Conservation (phyloP, 352 stramenopile genomes). For the Globisporangium emineosum region DNA sequence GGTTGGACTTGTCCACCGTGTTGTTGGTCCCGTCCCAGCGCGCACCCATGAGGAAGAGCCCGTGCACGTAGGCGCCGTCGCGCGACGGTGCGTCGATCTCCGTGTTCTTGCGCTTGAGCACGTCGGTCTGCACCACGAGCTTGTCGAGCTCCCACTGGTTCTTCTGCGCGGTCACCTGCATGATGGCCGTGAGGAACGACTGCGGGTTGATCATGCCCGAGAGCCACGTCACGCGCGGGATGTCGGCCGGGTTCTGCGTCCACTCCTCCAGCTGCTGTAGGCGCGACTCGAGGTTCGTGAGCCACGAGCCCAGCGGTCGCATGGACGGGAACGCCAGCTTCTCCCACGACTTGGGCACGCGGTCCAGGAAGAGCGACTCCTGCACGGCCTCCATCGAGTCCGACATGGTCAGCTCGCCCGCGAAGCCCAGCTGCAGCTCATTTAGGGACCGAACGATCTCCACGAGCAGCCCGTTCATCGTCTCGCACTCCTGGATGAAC, state of each 20-base stretch:
- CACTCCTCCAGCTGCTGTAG: constrained; percentile 96
- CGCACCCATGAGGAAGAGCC: constrained; percentile 94
- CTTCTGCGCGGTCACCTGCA: constrained; percentile 97
- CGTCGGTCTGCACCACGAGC: constrained; percentile 95
- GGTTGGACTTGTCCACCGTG: constrained; percentile 93
- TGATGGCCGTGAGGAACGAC: constrained; percentile 97
- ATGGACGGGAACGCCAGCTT: constrained; percentile 94
- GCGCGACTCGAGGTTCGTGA: constrained; percentile 91
- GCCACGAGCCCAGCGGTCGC: constrained; percentile 90
- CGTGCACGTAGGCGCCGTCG: constrained; percentile 95
- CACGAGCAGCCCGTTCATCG: constrained; percentile 94
- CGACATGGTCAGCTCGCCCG: constrained; percentile 97
- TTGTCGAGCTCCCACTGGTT: constrained; percentile 97
- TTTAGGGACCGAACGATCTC: constrained; percentile 96
- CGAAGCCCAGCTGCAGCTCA: constrained; percentile 96
- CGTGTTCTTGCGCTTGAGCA: constrained; percentile 92
- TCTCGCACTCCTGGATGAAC: constrained; percentile 97
- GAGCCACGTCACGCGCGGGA: constrained; percentile 95
- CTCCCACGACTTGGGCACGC: constrained; percentile 92
- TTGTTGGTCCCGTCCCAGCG: constrained; percentile 91
- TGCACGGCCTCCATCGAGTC: constrained; percentile 96
- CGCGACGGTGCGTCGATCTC: constrained; percentile 88
- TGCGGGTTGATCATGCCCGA: constrained; percentile 95
- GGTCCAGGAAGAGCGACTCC: constrained; percentile 91
- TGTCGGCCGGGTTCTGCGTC: constrained; percentile 95